Evolutionary conservation across 2,329 filamentous ascomycete genomes (phyloP), one percentile per base, ranked within the genome.

Genomic region (Davidsoniella neocaledoniae): DNA sequence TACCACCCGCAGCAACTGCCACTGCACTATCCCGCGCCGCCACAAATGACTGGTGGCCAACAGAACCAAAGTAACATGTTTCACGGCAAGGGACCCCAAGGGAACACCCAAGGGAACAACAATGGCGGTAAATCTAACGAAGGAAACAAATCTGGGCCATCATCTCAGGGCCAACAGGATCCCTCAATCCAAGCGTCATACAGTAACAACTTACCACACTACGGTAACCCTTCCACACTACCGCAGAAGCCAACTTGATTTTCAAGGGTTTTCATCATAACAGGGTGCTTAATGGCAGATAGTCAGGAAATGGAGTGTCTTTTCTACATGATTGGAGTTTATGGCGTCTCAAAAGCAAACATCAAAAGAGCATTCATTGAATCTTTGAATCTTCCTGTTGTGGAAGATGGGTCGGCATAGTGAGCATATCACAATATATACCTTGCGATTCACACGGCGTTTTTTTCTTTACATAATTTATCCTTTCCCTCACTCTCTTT

Each of bases 151-250:
- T 12, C 8, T 3, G 29, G 29, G 29, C 21, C 5, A 23, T 33
- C 7, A 12, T 33, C 29, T 4, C 29, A 33, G 29, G 12, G 29
- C 29, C 29, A 33, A 12, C n/a, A 6, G 29, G 36, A 64, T 41
- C 64, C 64, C 43, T n/a, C 48, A 49, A 43, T 19, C 16, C 48
- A 71, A 56, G 60, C 67, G 5, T 77, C 70, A 56, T 33, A 33
- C 29, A 10, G 12, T 12, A 69, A 66, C 53, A 72, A 75, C 56
- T 62, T 78, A 55, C 73, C 72, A 41, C 69, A 66, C 52, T 78
- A 77, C 56, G 74, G 74, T 55, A 78, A 78, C 60, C 74, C 74
- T 52, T 73, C 74, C 29, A 72, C 72, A 29, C 60, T 78, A 59
- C 74, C 74, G 53, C 74, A 77, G 59, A 77, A 77, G 63, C 74